Percentiles rank a stretch among this genome's conserved stretches.
These are phyloP conservation scores for Uncinocarpus reesii DNA, from an alignment of 2,329 filamentous ascomycete genomes.

Conservation along the genomic window DNA sequence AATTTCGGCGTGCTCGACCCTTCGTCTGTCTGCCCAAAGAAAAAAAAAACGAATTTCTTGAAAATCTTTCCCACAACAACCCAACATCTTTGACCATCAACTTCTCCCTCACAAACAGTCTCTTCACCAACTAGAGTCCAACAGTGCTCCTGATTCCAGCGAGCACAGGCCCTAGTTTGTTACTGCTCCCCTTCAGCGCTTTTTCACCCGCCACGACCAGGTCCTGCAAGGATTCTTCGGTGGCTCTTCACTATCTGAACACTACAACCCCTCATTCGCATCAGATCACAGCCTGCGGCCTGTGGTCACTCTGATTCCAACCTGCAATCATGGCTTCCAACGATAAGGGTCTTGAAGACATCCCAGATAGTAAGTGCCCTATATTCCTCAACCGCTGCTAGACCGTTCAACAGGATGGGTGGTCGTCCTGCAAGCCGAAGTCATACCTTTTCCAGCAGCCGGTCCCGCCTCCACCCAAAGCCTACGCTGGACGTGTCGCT, in stretches of 20 bases:
- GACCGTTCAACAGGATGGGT: not conserved
- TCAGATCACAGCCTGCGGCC: constrained; percentile 65
- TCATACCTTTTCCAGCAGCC: not conserved
- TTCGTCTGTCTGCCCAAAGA: constrained; percentile 2
- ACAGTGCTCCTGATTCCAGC: constrained; percentile 9
- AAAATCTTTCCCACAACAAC: constrained; percentile 14
- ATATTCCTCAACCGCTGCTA: constrained; percentile 3
- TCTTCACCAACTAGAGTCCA: not conserved
- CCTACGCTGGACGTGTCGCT: constrained; percentile 1
- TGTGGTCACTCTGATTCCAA: constrained; percentile 50
- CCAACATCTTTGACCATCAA: not conserved
- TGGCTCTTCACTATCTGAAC: constrained; percentile 4
- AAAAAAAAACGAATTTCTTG: constrained; percentile 12
- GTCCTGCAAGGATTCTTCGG: constrained; percentile 9
- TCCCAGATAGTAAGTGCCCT: constrained; percentile 71
- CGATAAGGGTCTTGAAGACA: constrained; percentile 96
- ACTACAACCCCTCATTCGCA: constrained; percentile 16
- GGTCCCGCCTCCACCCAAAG: not conserved
- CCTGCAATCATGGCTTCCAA: constrained; percentile 91
- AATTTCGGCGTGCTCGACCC: not conserved
- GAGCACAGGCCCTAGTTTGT: too few species aligned
- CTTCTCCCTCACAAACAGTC: not conserved
- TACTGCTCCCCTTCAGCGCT: not conserved
- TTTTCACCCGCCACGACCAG: constrained; percentile 2
- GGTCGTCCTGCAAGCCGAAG: not conserved